Base-by-base conservation (phyloP, 176 grass and related monocot species). In the Triticum dicoccoides region DNA sequence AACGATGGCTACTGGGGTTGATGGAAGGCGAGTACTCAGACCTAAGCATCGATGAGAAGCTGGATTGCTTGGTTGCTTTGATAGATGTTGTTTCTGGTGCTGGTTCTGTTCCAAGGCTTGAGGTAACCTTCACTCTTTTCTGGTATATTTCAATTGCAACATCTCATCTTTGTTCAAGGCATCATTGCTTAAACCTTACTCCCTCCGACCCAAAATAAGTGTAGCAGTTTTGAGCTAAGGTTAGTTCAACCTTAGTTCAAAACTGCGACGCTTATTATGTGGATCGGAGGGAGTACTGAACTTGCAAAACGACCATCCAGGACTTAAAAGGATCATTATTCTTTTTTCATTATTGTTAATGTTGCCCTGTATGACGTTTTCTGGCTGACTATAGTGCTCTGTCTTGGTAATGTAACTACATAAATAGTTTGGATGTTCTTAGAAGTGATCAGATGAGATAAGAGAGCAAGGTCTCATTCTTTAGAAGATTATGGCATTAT, bases 11-110 rank as follows among this genome's bases (percentile, higher is more conserved):
- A 58, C 64, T 96, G 45, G 97, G 94, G 64, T 91, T 99, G 87
- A 94, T 99, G 97, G 94, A 99, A 86, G 97, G 97, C 37, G 92
- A 99, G 66, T 96, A 99, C 68, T 92, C 90, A 47, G 89, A 94
- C 69, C 87, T 96, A 84, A 99, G 89, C 85, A 94, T 99, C 61
- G 94, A 99, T 78, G 97, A 99, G 85, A 99, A 96, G 77, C 87
- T 99, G 72, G 92, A 99, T 88, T 91, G 88, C 52, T 90, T 99
- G 81, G 80, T 90, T 92, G 90, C 94, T 35, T 92, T 99, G 56
- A 81, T 94, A 62, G 90, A 99, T 93, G 86, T 99, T 74, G 86
- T 96, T 89, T 88, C 82, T 90, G 90, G 97, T 76, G 88, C 86
- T 88, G 88, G 82, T 91, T 91, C 89, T 84, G 77, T 82, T 89